Conservation (phyloP, 148 eudicot genomes). For the Chenopodium berlandieri region DNA sequence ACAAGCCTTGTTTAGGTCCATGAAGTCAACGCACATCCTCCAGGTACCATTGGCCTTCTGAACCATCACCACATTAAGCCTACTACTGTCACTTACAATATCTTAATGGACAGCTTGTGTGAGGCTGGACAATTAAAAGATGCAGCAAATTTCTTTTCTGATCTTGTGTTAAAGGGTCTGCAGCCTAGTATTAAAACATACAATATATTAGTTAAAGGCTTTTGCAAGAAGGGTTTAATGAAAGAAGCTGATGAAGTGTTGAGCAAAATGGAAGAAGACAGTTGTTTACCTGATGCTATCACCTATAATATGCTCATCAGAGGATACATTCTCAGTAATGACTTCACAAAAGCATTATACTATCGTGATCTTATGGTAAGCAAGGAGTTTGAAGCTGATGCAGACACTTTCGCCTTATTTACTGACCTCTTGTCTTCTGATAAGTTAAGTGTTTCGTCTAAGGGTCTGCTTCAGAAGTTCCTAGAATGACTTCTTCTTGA, state of each 20-base stretch:
- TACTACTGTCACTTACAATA: no score
- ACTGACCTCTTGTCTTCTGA: not conserved
- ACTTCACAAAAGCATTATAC: not conserved
- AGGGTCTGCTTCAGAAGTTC: not conserved
- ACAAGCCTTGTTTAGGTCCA: no score
- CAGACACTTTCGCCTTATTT: not conserved
- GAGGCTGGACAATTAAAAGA: conserved; percentile 17
- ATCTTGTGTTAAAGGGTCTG: not conserved
- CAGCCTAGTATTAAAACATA: not conserved
- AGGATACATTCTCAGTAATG: not conserved
- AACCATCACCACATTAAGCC: no score
- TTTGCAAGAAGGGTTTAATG: conserved; percentile 19
- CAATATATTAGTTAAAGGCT: conserved; percentile 5
- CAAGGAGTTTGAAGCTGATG: not conserved
- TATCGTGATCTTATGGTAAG: not conserved
- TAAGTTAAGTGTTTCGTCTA: not conserved
- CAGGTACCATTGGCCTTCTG: no score
- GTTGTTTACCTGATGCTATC: not conserved
- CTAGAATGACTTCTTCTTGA: not conserved
- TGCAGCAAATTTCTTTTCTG: conserved; percentile 6
- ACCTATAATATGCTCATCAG: conserved; percentile 12
- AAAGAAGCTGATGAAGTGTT: conserved; percentile 2
- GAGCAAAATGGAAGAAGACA: not conserved
- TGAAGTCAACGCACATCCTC: no score
- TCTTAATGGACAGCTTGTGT: conserved; percentile 9